Evolutionary conservation across 805 yeast genomes (phyloP).

Genomic region (Ogataea minuta): DNA sequence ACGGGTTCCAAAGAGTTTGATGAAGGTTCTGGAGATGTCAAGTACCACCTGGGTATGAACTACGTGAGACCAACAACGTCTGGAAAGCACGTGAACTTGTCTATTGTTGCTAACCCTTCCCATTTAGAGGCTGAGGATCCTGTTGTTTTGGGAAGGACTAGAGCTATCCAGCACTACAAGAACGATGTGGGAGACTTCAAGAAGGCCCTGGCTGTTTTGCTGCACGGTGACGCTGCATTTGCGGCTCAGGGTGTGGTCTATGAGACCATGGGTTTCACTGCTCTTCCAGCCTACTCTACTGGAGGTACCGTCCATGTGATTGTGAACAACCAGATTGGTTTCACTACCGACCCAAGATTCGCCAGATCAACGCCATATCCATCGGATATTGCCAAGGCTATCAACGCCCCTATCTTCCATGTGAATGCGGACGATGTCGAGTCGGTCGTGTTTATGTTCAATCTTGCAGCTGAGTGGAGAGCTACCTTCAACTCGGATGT

Average conservation of each 20-base stretch:
- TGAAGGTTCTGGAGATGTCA: conserved; percentile 99
- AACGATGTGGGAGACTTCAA: conserved; percentile 76
- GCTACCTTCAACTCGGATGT: conserved; percentile 95
- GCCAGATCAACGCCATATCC: conserved; percentile 98
- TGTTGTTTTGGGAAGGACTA: conserved; percentile 95
- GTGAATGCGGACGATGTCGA: conserved; percentile 98
- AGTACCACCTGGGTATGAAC: conserved; percentile 99
- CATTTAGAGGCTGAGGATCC: conserved; percentile 99
- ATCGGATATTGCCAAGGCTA: conserved; percentile 93
- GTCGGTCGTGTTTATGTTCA: conserved; percentile 85
- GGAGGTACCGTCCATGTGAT: conserved; percentile 98
- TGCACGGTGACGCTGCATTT: conserved; percentile 99
- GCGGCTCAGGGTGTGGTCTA: conserved; percentile 99
- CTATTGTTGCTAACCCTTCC: conserved; percentile 97
- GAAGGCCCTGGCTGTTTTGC: conserved; percentile 87
- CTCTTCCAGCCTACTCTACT: conserved; percentile 91
- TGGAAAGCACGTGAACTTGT: conserved; percentile 92
- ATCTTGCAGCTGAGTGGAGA: conserved; percentile 98
- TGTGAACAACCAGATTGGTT: conserved; percentile 98
- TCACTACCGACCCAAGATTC: conserved; percentile 97
- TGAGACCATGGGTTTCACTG: conserved; percentile 94
- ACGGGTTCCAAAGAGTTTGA: conserved; percentile 84
- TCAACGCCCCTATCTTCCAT: conserved; percentile 98
- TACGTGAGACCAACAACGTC: conserved; percentile 98
- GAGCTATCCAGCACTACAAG: conserved; percentile 93